Percentiles rank a stretch among this genome's conserved stretches.
Evolutionary conservation across 805 yeast species (phyloP).

Genomic region (Sugiyamaella valdiviana): DNA sequence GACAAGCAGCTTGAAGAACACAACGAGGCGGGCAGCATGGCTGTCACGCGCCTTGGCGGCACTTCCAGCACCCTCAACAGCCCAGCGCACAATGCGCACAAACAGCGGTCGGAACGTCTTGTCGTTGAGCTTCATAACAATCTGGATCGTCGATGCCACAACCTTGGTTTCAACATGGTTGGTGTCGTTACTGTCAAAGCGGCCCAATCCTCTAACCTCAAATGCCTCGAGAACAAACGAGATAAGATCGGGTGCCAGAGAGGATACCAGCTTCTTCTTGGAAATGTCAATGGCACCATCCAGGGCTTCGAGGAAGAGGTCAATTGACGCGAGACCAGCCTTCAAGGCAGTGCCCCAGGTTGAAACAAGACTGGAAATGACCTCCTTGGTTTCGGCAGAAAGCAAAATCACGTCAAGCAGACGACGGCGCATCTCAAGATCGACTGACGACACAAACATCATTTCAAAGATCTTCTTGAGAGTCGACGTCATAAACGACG

Average conservation of each 20-base stretch:
- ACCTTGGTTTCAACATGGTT: conserved; percentile 75
- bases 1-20: conserved; percentile 82
- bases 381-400: conserved; percentile 59
- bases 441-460: conserved; percentile 34
- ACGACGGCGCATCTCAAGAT: conserved; percentile 47
- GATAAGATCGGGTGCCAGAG: conserved; percentile 61
- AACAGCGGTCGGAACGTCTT: conserved; percentile 89
- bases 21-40: conserved; percentile 51
- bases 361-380: conserved; percentile 54
- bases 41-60: conserved; percentile 31
- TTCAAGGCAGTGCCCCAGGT: conserved; percentile 47
- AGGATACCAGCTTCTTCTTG: conserved; percentile 70
- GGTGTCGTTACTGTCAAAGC: conserved; percentile 64
- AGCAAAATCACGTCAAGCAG: conserved; percentile 53
- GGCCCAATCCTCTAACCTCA: conserved; percentile 55
- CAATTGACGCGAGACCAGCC: conserved; percentile 43
- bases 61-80: conserved; percentile 73
- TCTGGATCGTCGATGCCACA: conserved; percentile 63
- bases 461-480: conserved; percentile 55
- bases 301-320: conserved; percentile 61
- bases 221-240: conserved; percentile 63
- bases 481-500: conserved; percentile 72
- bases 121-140: conserved; percentile 88
- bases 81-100: conserved; percentile 85
- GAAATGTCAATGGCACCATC: conserved; percentile 59